Base-by-base conservation (phyloP, 257 asterid genomes). In the Gentiana dahurica region DNA sequence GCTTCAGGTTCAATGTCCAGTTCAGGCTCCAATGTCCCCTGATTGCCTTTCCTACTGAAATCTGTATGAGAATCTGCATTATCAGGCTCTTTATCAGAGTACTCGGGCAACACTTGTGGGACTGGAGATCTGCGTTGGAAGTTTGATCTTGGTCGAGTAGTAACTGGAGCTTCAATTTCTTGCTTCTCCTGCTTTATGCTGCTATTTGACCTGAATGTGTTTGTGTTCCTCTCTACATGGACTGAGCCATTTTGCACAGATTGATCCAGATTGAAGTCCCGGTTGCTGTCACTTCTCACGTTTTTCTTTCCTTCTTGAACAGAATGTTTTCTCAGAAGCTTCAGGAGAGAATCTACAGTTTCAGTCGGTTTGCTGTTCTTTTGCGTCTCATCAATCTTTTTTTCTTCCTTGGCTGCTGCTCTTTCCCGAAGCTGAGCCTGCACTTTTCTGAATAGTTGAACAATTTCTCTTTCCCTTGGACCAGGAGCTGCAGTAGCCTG, bases 341-440 rank as follows among this genome's bases (percentile, higher is more conserved):
- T 82, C 57, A 90, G 84, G 64, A 90, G 96, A 50, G 96, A 87
- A 75, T 87, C 96, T 47, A 90, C 97, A 12, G 90, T 84, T 61
- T 87, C 95, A 44, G 79, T 77, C 79, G 82, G 94, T 77, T 79
- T 84, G 74, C 72, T 77, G 68, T 82, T 82, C 32, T 64, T 79
- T 65, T 65, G 79, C 8, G 83, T 51, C 48, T 75, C 85, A 54
- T 82, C 94, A 7, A 71, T 56, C 70, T 77, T 90, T 66, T 60
- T 90, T 60, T 76, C 97, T 66, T 77, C 97, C 71, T 87, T 87
- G 59, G 60, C 65, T 6, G 79, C 76, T 58, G 95, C 79, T 74
- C 87, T 73, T 68, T 82, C 87, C 24, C 94, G 96, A 57, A 90
- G 91, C 53, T 82, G 92, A 24, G 89, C 87, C 79, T 90, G 98